Conservation (phyloP, 1,139 yeast genomes). For the Taiozyma onychis region DNA sequence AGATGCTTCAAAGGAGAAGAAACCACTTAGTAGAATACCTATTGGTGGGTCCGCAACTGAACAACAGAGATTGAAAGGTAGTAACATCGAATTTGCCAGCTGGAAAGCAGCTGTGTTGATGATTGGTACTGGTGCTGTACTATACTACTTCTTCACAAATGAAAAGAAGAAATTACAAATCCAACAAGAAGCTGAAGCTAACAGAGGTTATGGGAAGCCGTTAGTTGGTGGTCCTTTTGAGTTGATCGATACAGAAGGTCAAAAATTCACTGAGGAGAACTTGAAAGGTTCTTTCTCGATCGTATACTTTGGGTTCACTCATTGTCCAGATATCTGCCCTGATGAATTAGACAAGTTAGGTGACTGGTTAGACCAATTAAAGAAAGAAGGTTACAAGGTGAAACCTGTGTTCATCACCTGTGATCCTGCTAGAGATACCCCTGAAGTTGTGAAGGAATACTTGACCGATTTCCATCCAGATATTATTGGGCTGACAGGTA, state of each 20-base stretch:
- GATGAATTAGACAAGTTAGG: constrained; percentile 93
- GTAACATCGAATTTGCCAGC: constrained; percentile 64
- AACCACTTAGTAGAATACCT: constrained; percentile 48
- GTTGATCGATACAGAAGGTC: constrained; percentile 63
- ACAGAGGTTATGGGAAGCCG: constrained; percentile 87
- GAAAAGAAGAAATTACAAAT: constrained; percentile 72
- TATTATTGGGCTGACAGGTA: constrained; percentile 86
- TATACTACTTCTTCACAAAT: constrained; percentile 60
- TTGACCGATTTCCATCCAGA: constrained; percentile 83
- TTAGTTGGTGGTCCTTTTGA: constrained; percentile 87
- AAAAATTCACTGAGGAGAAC: constrained; percentile 69
- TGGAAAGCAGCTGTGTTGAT: constrained; percentile 80
- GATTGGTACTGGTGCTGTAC: constrained; percentile 60
- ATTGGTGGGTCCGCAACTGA: constrained; percentile 44
- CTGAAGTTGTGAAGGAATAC: constrained; percentile 74
- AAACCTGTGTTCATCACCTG: constrained; percentile 92
- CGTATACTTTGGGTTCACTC: constrained; percentile 90
- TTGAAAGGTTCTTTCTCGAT: constrained; percentile 73
- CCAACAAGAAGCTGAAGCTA: constrained; percentile 76
- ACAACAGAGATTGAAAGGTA: constrained; percentile 28
- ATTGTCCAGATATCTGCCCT: constrained; percentile 98
- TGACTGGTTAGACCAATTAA: constrained; percentile 62
- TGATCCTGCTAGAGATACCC: constrained; percentile 92
- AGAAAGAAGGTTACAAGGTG: constrained; percentile 49
- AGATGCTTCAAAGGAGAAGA: constrained; percentile 26